Conservation (phyloP, 1,284 basidiomycete species). For the Tylopilus sp. region DNA sequence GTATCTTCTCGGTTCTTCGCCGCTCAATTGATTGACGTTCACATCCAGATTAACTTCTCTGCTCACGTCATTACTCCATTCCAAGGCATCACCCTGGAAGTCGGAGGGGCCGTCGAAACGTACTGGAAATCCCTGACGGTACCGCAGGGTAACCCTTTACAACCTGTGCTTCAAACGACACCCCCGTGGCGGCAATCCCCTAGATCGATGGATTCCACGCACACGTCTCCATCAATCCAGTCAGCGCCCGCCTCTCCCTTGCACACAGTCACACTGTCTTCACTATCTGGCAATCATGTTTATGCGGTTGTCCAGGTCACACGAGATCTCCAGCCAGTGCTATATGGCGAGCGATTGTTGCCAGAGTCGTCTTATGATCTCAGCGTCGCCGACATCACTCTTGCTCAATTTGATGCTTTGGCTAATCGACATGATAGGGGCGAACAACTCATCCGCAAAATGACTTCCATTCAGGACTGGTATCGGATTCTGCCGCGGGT, state of each 20-base stretch:
- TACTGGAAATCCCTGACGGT: conserved; percentile 92
- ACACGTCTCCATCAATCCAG: conserved; percentile 62
- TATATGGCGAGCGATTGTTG: conserved; percentile 67
- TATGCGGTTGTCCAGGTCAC: conserved; percentile 89
- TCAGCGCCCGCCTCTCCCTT: conserved; percentile 35
- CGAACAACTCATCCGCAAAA: conserved; percentile 27
- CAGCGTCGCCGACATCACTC: conserved; percentile 78
- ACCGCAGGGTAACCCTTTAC: conserved; percentile 40
- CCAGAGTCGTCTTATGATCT: conserved; percentile 75
- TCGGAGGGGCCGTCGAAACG: conserved; percentile 91
- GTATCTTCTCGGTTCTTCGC: conserved; percentile 9
- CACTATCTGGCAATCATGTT: conserved; percentile 83
- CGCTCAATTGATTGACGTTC: conserved; percentile 10
- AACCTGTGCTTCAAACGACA: conserved; percentile 28
- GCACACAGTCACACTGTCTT: conserved; percentile 74
- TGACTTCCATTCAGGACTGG: conserved; percentile 52
- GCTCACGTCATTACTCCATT: conserved; percentile 88
- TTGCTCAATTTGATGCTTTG: conserved; percentile 71
- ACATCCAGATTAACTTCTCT: conserved; percentile 76
- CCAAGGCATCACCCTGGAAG: conserved; percentile 89
- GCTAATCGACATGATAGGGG: conserved; percentile 50
- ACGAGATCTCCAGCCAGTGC: conserved; percentile 81
- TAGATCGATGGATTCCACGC: conserved; percentile 44
- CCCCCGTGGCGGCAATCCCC: conserved; percentile 35
- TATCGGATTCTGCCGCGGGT: conserved; percentile 45